Conservation (phyloP, 148 eudicot genomes). For the Fagopyrum tataricum region DNA sequence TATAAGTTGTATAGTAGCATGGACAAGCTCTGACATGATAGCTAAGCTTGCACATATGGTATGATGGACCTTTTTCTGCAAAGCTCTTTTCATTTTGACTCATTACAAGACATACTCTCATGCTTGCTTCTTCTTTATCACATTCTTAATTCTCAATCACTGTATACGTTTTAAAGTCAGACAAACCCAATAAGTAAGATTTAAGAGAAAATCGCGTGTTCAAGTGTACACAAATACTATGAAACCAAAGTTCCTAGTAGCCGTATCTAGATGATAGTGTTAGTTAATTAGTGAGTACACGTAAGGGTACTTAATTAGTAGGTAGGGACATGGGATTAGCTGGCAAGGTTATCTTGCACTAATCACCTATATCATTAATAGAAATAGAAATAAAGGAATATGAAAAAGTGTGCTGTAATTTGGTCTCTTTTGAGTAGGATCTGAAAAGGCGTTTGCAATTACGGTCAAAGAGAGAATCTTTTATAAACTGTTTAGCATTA, state of each 20-base stretch:
- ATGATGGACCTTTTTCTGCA: not conserved
- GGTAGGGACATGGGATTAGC: not conserved
- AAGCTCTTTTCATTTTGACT: not conserved
- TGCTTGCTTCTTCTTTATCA: constrained; percentile 10
- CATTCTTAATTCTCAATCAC: no score
- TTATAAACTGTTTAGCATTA: not conserved
- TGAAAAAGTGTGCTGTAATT: constrained; percentile 6
- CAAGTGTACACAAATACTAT: no score
- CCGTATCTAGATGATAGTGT: no score
- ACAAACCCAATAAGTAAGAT: no score
- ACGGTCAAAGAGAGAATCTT: not conserved
- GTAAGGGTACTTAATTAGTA: not conserved
- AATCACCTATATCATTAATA: not conserved
- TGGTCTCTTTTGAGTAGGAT: constrained; percentile 12
- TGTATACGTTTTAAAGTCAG: no score
- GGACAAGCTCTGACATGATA: constrained; percentile 9
- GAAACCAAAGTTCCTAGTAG: no score
- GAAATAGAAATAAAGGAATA: not conserved
- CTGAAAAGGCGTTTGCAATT: not conserved
- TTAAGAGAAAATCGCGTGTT: no score
- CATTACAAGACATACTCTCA: constrained; percentile 6
- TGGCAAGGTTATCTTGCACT: not conserved
- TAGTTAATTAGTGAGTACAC: no score
- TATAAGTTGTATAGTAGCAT: not conserved
- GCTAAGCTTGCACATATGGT: constrained; percentile 1